Evolutionary conservation across 75 land plant genomes (phyloP), one percentile per base, ranked within the genome.

Genomic region (Adiantum capillusveneris): DNA sequence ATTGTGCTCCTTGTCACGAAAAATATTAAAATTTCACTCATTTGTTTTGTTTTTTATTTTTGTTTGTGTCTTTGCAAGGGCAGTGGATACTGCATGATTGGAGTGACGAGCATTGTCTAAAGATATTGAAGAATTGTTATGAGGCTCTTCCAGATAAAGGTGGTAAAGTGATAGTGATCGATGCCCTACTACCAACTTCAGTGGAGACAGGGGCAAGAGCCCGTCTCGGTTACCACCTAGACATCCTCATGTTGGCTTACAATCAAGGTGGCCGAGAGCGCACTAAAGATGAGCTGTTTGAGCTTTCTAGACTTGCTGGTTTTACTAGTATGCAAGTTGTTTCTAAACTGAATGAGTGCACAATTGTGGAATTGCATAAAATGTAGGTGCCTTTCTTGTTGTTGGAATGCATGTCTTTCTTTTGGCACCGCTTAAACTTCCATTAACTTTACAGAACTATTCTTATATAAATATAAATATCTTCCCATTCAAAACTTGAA

Each of bases 181-280:
- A 9, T 0, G 60, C 39, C 19, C 9, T 22, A 27, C 24, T 12
- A 1, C 1, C 31, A 16, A 1, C 30, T 19, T 11, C 5, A 1
- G 22, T 13, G 1, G 1, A 2, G 1, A 41, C n/a, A 1, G 25
- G 22, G 1, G 0, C 3, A 0, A 6, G 16, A 17, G 53, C 11
- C 25, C 20, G 16, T 9, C 12, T 41, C 43, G 14, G 14, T 41
- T 41, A 41, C 43, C 0, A 53, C 16, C 60, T 69, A 11, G 78
- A 75, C 34, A 24, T 75, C 18, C 7, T 75, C 12, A 75, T 75
- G 77, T 20, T 75, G 11, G 73, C 78, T 1, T 59, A 69, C 20
- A 36, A 43, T 17, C 31, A 64, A 6, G 57, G 62, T 9, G 72
- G 77, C 2, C 49, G 53, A 28, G 78, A 69, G 53, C 44, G 78